These are phyloP conservation scores for Cyclocybe cylindracea DNA, from an alignment of 768 basidiomycete genomes.

Conservation along the genomic window DNA sequence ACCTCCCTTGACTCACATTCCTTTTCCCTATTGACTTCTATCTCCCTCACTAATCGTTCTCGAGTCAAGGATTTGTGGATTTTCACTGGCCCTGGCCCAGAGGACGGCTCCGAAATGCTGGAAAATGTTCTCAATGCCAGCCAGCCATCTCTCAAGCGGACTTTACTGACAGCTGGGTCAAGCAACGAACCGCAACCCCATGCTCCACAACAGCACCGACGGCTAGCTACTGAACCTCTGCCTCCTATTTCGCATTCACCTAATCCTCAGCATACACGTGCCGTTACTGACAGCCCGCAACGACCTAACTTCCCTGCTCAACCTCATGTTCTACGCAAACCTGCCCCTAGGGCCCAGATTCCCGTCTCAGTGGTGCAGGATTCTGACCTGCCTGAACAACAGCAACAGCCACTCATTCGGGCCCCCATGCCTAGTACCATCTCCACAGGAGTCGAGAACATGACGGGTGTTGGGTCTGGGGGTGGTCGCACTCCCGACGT, in stretches of 20 bases:
- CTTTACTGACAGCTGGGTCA: not conserved
- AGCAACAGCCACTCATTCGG: constrained; percentile 21
- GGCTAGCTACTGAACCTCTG: constrained; percentile 36
- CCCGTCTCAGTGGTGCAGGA: constrained; percentile 62
- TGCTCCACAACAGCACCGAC: constrained; percentile 31
- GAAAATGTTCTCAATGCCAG: constrained; percentile 17
- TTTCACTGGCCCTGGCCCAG: constrained; percentile 57
- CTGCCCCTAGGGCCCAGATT: constrained; percentile 62
- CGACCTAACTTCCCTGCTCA: constrained; percentile 20
- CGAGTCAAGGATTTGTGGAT: constrained; percentile 79
- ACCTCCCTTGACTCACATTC: constrained; percentile 67
- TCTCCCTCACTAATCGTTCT: constrained; percentile 72
- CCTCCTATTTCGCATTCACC: constrained; percentile 14
- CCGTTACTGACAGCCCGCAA: constrained; percentile 19
- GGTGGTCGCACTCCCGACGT: constrained; percentile 29
- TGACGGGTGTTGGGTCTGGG: constrained; percentile 63
- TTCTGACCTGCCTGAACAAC: constrained; percentile 20
- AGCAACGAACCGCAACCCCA: not conserved
- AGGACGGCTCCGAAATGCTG: constrained; percentile 27
- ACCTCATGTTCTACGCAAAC: constrained; percentile 55
- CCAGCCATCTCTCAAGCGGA: not conserved
- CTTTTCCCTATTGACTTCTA: constrained; percentile 67
- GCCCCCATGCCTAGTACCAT: constrained; percentile 56
- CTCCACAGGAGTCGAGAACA: constrained; percentile 52
- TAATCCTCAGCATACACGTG: constrained; percentile 21